Evolutionary conservation across 331 rosid genomes (phyloP), one percentile per base, ranked within the genome.

Genomic region (Acacia pycnantha): DNA sequence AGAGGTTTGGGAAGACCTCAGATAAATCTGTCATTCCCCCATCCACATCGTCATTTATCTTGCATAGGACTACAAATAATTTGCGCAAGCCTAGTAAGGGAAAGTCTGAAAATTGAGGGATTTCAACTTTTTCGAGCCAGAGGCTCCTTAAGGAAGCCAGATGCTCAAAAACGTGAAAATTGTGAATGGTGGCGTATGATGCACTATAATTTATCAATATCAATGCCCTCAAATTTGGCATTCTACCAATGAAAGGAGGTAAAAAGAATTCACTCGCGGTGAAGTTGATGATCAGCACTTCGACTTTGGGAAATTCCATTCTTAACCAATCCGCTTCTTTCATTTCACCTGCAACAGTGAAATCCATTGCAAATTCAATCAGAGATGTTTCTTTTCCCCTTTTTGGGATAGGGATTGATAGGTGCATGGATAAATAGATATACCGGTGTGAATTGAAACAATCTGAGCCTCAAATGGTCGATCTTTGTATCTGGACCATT

Each of bases 371-470:
- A 19, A 33, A 33, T 2, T 26, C 48, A 33, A 71, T 58, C 6
- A 19, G 1, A 43, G 9, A 48, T 61, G 15, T 27, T 48, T 31
- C 4, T 54, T 8, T 53, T n/a, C 10, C 4, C 62, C 29, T 0
- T 15, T 26, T 5, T 61, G 8, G 24, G 46, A 82, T 54, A 48
- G 62, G 21, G 54, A 48, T 29, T 14, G 41, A 64, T 64, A 13
- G 54, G 1, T 70, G 18, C 8, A n/a, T 21, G 48, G 4, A 69
- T 15, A 43, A 4, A 51, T 12, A 22, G 24, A 4, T 22, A 82
- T 48, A 82, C 99, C 98, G 48, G 99, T 93, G 86, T 95, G 97
- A 82, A 93, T 77, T 51, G 99, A 95, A 67, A 95, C 94, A 43
- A 95, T 85, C 86, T 70, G 93, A 73, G 98, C 97, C n/a, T 91